These are phyloP conservation scores for Phaeophleospora eucalypticola DNA, from an alignment of 2,329 filamentous ascomycete species.

Conservation along the genomic window DNA sequence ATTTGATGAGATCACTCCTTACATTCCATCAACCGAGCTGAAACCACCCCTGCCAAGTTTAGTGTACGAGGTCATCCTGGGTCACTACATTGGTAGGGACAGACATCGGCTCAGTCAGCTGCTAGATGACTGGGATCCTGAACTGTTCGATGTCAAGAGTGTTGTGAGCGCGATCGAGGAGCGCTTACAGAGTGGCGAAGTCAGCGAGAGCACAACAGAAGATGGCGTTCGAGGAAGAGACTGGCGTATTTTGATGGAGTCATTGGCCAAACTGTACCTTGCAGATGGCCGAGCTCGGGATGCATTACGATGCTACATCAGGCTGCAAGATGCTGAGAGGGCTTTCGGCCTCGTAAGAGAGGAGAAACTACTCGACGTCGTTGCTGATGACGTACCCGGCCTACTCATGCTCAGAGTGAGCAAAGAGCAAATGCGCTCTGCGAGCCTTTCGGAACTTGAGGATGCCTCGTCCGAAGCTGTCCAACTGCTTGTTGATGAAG, in stretches of 20 bases:
- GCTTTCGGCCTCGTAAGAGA: conserved; percentile 83
- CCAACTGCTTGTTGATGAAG: conserved; percentile 81
- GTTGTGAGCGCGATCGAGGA: conserved; percentile 75
- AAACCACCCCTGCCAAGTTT: conserved; percentile 72
- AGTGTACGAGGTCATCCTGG: conserved; percentile 84
- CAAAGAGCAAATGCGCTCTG: conserved; percentile 61
- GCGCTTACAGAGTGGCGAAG: conserved; percentile 71
- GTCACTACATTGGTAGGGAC: conserved; percentile 79
- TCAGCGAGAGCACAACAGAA: conserved; percentile 71
- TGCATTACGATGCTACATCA: conserved; percentile 83
- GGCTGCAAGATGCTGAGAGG: conserved; percentile 83
- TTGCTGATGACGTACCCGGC: conserved; percentile 83
- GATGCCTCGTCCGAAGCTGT: conserved; percentile 79
- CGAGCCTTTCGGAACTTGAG: conserved; percentile 67
- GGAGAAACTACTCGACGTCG: conserved; percentile 82
- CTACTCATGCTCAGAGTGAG: conserved; percentile 85
- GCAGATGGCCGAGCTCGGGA: conserved; percentile 76
- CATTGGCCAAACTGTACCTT: conserved; percentile 78
- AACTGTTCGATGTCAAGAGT: conserved; percentile 74
- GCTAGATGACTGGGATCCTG: conserved; percentile 76
- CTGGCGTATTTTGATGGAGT: conserved; percentile 85
- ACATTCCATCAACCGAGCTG: conserved; percentile 74
- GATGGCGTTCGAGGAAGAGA: conserved; percentile 66
- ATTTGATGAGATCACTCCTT: conserved; percentile 83
- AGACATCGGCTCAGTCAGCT: conserved; percentile 71